Evolutionary conservation across 83 land plant genomes (phyloP).

Genomic region (Picea mariana): DNA sequence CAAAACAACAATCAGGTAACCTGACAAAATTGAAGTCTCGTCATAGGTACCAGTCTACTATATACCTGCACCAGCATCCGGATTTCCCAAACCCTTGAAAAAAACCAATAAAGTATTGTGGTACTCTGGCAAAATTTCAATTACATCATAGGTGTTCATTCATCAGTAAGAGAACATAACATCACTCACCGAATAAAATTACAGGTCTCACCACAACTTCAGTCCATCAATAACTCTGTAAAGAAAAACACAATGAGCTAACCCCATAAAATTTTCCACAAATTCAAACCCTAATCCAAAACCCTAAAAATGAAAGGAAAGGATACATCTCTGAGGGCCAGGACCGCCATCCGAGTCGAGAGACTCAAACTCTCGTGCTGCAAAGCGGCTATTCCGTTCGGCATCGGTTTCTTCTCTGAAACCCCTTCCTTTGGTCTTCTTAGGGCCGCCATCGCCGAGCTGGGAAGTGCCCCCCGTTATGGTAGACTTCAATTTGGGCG

Average conservation of each 20-base stretch:
- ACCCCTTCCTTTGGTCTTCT: slow-evolving; percentile 97
- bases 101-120: too few species aligned
- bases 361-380: slow-evolving; percentile 79
- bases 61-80: not conserved
- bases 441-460: slow-evolving; percentile 31
- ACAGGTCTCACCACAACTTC: too few species aligned
- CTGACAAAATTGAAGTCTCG: not conserved
- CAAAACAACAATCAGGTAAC: not conserved
- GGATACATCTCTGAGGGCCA: slow-evolving; percentile 86
- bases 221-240: too few species aligned
- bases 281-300: too few species aligned
- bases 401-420: slow-evolving; percentile 75
- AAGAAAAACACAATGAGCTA: too few species aligned
- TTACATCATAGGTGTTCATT: too few species aligned
- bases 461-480: slow-evolving; percentile 51
- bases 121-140: too few species aligned
- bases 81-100: too few species aligned
- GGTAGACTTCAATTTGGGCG: slow-evolving; percentile 85
- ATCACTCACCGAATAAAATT: too few species aligned
- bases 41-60: not conserved
- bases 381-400: slow-evolving; percentile 70
- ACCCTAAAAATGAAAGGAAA: not conserved
- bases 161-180: too few species aligned
- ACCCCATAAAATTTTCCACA: too few species aligned
- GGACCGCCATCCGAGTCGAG: slow-evolving; percentile 89